Conservation (phyloP, 208 protist genomes). For the Leptomonas seymouri region DNA sequence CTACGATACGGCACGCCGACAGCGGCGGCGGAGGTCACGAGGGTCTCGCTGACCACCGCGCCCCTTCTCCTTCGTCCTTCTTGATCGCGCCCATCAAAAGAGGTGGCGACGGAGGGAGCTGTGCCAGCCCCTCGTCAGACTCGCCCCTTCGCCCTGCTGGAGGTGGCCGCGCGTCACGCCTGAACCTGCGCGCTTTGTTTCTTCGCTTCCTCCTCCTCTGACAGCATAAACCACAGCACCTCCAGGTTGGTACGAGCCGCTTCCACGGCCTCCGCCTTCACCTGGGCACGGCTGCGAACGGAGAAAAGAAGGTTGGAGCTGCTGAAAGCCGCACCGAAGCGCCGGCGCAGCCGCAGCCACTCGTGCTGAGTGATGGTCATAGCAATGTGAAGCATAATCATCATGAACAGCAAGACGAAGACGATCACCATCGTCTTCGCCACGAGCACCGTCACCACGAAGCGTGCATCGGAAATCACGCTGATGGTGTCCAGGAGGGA, state of each 20-base stretch:
- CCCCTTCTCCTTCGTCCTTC: too few species aligned
- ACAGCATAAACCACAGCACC: constrained; percentile 41
- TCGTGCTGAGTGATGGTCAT: constrained; percentile 64
- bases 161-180: too few species aligned
- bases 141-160: not conserved
- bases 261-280: constrained; percentile 49
- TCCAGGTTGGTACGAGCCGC: constrained; percentile 47
- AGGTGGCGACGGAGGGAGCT: too few species aligned
- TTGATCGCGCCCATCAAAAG: too few species aligned
- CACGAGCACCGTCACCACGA: constrained; percentile 30
- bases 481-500: constrained; percentile 48
- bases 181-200: not conserved
- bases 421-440: constrained; percentile 45
- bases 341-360: constrained; percentile 48
- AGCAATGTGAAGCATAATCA: constrained; percentile 65
- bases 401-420: constrained; percentile 57
- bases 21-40: too few species aligned
- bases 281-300: constrained; percentile 48
- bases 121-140: not conserved
- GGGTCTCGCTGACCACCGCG: too few species aligned
- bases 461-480: constrained; percentile 30
- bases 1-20: too few species aligned
- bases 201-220: constrained; percentile 29
- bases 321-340: constrained; percentile 48
- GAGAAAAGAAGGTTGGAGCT: constrained; percentile 44